phyloP scores from a whole-genome alignment of 177 flowering plant species.

The Vitis hybrid region DNA sequence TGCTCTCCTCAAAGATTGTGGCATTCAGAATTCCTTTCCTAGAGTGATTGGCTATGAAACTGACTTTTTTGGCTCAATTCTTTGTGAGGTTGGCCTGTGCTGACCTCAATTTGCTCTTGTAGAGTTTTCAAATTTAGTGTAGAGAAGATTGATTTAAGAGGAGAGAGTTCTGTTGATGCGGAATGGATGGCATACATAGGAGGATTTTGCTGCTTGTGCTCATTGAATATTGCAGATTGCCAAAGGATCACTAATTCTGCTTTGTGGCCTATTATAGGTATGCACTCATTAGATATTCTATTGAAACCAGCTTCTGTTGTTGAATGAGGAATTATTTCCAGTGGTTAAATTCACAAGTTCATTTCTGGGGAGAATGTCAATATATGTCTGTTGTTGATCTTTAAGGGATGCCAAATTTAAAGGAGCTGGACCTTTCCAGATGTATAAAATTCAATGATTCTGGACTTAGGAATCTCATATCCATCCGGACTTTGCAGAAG shows the following conservation, averaged over 20 bases:
- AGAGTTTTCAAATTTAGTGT: constrained; percentile 71
- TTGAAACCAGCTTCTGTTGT: background rate
- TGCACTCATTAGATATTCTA: background rate
- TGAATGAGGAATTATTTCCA: background rate
- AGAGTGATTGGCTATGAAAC: background rate
- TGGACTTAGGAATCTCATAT: constrained; percentile 65
- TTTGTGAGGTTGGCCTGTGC: background rate
- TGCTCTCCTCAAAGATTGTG: too few relatives aligned
- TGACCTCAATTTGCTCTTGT: constrained; percentile 7
- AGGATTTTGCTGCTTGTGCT: constrained; percentile 56
- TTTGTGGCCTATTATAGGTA: constrained; percentile 81
- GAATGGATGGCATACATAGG: constrained; percentile 97
- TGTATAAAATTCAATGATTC: constrained; percentile 74
- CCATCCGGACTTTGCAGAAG: constrained; percentile 61
- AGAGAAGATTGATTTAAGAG: constrained; percentile 70
- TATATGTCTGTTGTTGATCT: background rate
- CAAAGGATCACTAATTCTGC: constrained; percentile 60
- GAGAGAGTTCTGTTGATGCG: constrained; percentile 68
- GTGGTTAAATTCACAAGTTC: background rate
- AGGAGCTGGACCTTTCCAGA: constrained; percentile 76
- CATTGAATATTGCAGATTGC: constrained; percentile 67
- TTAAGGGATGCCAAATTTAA: constrained; percentile 64
- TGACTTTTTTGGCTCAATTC: background rate
- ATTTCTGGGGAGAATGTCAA: background rate
- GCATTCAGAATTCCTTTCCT: background rate